Base-by-base conservation (phyloP, 306 rosid species). In the Gastrolobium villosum region DNA sequence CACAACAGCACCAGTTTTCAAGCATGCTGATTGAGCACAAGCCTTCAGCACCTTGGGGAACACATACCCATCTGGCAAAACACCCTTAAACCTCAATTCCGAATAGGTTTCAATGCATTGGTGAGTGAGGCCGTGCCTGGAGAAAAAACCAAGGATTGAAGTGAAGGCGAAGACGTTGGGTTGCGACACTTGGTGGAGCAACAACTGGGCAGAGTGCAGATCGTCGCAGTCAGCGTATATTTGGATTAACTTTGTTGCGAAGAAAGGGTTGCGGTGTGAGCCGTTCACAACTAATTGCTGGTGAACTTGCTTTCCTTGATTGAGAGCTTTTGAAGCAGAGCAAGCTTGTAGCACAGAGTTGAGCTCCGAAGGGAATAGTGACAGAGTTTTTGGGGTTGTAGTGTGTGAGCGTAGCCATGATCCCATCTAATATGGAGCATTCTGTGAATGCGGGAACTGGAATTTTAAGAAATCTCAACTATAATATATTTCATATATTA, bases 111-210 rank as follows among this genome's bases (percentile, higher is more conserved):
- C 26, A 1, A 84, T 39, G 85, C 85, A 86, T 8, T 75, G 60
- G 60, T 5, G 48, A 0, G 60, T 11, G 61, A 70, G 30, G 5
- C 80, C 75, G 28, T 78, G 85, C 57, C 86, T 78, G 1, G 78
- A 86, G 77, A 83, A 70, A 62, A 81, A 86, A 26, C 83, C 74
- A 2, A 88, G 62, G 26, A 86, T 49, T 7, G 85, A 67, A 11
- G 91, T 88, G 79, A 84, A 86, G 5, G 86, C 86, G 70, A 86
- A 86, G 53, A 88, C 79, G 65, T 86, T 88, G 40, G 88, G 88
- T 20, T 75, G 73, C 13, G 63, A 4, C 77, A 88, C 72, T 36
- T 78, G 56, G 4, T 41, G 74, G 56, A 83, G 69, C 43, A 88
- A 37, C 44, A 34, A 4, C 28, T 15, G 28, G 2, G 89, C 81